Conservation (phyloP, 176 grass and related monocot species). For the Avena sativa region DNA sequence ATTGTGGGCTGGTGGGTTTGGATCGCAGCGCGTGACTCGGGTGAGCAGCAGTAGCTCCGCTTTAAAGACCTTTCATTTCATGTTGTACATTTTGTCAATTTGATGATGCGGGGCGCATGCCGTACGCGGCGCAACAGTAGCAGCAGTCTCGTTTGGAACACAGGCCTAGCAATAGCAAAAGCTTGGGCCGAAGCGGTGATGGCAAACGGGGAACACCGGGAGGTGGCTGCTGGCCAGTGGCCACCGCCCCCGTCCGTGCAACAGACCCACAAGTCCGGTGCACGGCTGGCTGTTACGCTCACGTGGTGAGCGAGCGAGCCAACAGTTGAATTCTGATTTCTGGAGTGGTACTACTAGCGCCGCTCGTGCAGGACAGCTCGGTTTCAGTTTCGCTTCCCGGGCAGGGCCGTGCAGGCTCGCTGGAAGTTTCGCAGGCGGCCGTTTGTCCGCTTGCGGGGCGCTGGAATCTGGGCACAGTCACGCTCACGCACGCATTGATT, state of each 20-base stretch:
- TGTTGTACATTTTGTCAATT: too few species aligned
- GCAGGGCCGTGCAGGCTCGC: too few species aligned
- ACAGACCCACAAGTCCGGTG: background rate
- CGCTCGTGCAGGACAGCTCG: background rate
- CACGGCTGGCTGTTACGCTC: background rate
- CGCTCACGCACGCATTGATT: constrained; percentile 10
- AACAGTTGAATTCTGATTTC: constrained; percentile 20
- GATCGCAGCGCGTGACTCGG: background rate
- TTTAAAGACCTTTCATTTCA: background rate
- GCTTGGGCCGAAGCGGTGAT: too few species aligned
- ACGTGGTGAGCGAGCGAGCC: background rate
- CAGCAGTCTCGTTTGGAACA: too few species aligned
- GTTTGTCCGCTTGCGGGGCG: constrained; percentile 47
- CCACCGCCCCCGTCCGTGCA: too few species aligned
- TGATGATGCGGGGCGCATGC: too few species aligned
- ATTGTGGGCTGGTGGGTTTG: background rate
- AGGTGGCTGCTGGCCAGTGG: too few species aligned
- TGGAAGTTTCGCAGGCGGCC: background rate
- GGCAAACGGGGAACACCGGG: too few species aligned
- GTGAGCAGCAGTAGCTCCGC: background rate
- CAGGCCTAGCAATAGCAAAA: too few species aligned
- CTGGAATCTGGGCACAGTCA: constrained; percentile 38
- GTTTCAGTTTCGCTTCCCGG: background rate
- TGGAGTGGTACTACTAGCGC: background rate
- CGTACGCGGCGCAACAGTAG: too few species aligned